Conservation (phyloP, 1,139 yeast species). For the Taphrina populina region DNA sequence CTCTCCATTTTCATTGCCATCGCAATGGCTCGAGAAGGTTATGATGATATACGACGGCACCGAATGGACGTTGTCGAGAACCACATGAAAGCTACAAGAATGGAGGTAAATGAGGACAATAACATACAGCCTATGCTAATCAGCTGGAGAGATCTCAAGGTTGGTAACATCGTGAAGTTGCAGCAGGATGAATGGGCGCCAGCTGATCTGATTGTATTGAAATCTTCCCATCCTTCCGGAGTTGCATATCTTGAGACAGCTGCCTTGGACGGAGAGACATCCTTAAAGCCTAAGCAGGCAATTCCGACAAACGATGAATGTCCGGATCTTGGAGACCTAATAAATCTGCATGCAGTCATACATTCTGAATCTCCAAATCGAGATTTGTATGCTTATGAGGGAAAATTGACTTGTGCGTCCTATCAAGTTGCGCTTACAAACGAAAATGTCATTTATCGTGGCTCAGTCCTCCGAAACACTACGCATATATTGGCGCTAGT, state of each 20-base stretch:
- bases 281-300: constrained; percentile 71
- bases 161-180: constrained; percentile 77
- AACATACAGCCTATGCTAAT: constrained; percentile 1
- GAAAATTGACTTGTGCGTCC: constrained; percentile 52
- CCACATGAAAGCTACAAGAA: constrained; percentile 55
- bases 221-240: constrained; percentile 65
- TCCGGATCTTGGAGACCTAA: constrained; percentile 55
- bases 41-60: constrained; percentile 87
- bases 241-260: constrained; percentile 89
- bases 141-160: constrained; percentile 72
- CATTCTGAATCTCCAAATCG: constrained; percentile 86
- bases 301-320: constrained; percentile 59
- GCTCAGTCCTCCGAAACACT: constrained; percentile 84
- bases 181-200: constrained; percentile 89
- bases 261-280: constrained; percentile 97
- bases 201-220: constrained; percentile 74
- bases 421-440: constrained; percentile 63
- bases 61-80: constrained; percentile 83
- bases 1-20: constrained; percentile 81
- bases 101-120: constrained; percentile 35
- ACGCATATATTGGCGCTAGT: constrained; percentile 71
- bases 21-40: constrained; percentile 89
- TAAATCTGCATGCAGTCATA: constrained; percentile 50
- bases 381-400: constrained; percentile 90
- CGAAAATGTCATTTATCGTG: constrained; percentile 81